phyloP scores from a whole-genome alignment of 2,329 filamentous ascomycete genomes.

The Colletotrichum spaethianum region DNA sequence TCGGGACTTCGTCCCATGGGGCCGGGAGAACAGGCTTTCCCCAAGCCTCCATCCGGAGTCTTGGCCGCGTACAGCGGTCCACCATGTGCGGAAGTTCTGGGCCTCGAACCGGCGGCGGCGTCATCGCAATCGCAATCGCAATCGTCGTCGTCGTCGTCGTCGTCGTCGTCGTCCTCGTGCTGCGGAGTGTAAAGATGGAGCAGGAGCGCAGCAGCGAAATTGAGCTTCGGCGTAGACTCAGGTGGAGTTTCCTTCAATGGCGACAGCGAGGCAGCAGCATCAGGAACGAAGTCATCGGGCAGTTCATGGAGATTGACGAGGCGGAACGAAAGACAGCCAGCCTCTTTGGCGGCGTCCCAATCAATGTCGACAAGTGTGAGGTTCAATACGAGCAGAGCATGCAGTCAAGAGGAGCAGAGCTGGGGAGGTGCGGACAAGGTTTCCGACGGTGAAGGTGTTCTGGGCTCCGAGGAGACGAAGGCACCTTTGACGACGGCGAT shows the following conservation, averaged over 20 bases:
- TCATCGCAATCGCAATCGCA: too few relatives aligned
- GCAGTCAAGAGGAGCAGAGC: background rate
- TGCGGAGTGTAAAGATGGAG: background rate
- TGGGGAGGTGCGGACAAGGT: background rate
- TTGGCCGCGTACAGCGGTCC: background rate
- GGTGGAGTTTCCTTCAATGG: background rate
- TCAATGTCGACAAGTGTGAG: background rate
- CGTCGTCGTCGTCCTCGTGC: background rate
- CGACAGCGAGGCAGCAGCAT: background rate
- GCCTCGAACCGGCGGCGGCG: background rate
- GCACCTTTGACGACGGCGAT: background rate
- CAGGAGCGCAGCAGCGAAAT: background rate
- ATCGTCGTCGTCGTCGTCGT: background rate
- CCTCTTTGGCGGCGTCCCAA: background rate
- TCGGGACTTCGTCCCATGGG: background rate
- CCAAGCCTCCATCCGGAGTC: background rate
- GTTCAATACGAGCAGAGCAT: background rate
- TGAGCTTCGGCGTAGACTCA: background rate
- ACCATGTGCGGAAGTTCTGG: background rate
- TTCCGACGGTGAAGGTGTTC: background rate
- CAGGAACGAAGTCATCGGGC: background rate
- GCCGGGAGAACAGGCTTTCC: conserved; percentile 1
- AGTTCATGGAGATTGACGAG: too few relatives aligned
- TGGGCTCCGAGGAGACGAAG: background rate
- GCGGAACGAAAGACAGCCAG: too few relatives aligned